A percentile compares a stretch with the other conserved stretches of the same genome.
Evolutionary conservation across 441 rosid genomes (phyloP).

Genomic region (Gossypium lobatum): DNA sequence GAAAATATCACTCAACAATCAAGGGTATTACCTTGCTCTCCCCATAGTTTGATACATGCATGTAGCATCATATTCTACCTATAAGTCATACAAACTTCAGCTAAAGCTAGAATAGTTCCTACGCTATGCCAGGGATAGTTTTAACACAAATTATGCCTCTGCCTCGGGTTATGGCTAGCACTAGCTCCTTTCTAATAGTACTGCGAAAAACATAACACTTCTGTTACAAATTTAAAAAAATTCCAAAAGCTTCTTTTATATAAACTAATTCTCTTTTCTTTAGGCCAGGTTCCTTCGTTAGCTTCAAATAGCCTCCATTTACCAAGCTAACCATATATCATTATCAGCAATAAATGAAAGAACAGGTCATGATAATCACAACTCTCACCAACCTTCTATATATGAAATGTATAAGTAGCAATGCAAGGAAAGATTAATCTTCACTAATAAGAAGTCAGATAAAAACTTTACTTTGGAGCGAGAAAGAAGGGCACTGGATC

Average conservation of each 20-base stretch:
- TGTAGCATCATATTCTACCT: not conserved
- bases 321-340: not conserved
- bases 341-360: not conserved
- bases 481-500: conserved; percentile 74
- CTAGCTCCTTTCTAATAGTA: not conserved
- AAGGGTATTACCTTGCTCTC: not conserved
- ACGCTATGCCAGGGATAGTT: not conserved
- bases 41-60: not conserved
- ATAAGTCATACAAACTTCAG: not conserved
- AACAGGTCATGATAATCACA: not conserved
- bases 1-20: not conserved
- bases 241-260: not conserved
- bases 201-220: not conserved
- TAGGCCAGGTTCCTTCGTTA: not conserved
- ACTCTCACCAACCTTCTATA: not conserved
- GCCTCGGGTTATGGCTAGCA: not conserved
- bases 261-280: not conserved
- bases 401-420: not conserved
- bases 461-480: conserved; percentile 40
- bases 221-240: not conserved
- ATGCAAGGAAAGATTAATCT: not conserved
- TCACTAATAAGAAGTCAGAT: not conserved
- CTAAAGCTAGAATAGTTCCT: not conserved
- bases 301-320: not conserved
- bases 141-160: not conserved